These are phyloP conservation scores for Persicaria tinctoria DNA, from an alignment of 148 eudicot genomes.

Conservation along the genomic window DNA sequence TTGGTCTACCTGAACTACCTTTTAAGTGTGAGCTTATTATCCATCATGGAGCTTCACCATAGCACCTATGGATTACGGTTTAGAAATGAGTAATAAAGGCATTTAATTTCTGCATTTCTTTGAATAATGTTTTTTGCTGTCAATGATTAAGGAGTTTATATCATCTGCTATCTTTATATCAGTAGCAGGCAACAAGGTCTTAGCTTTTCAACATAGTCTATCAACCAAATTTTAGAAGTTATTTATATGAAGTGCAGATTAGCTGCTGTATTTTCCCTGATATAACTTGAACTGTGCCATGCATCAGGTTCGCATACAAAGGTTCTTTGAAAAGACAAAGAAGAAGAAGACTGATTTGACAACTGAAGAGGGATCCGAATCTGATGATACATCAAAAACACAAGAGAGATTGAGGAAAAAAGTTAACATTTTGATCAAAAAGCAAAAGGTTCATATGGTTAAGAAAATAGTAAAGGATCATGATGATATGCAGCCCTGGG, in stretches of 20 bases:
- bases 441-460: constrained; percentile 2
- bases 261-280: neutral
- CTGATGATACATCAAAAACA: neutral
- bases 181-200: neutral
- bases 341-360: neutral
- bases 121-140: neutral
- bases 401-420: constrained; percentile 11
- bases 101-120: neutral
- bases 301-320: constrained; percentile 11
- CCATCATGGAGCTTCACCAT: neutral
- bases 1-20: neutral
- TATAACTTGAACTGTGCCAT: neutral
- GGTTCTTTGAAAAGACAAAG: constrained; percentile 11
- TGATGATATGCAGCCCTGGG: constrained; percentile 13
- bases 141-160: neutral
- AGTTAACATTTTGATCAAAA: constrained; percentile 14
- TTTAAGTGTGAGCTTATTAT: neutral
- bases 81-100: neutral
- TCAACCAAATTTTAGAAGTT: neutral
- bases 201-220: neutral
- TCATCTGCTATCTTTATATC: neutral
- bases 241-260: neutral
- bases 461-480: constrained; percentile 11
- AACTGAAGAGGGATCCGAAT: constrained; percentile 5
- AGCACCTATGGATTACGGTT: neutral